These are phyloP conservation scores for Quercus tomentella DNA, from an alignment of 331 rosid species.

Conservation along the genomic window DNA sequence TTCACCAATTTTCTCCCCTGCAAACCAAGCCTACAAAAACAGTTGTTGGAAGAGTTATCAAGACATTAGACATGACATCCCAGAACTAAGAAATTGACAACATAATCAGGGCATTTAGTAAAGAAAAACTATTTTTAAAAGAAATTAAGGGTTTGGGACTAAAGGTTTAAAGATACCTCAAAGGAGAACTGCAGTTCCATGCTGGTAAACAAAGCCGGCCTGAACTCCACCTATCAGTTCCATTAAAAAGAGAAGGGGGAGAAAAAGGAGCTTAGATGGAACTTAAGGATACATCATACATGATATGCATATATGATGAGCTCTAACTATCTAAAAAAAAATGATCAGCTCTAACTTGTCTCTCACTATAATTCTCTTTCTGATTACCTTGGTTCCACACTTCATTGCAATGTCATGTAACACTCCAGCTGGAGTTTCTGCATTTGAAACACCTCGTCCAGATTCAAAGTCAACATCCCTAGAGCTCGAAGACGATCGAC, in stretches of 20 bases:
- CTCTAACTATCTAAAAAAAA: not conserved
- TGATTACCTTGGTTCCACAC: slow-evolving; percentile 83
- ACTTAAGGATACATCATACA: not conserved
- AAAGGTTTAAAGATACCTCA: slow-evolving; percentile 52
- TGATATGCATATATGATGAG: not conserved
- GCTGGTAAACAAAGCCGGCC: slow-evolving; percentile 61
- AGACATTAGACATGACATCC: slow-evolving; percentile 17
- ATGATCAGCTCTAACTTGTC: slow-evolving; percentile 9
- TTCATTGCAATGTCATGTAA: slow-evolving; percentile 83
- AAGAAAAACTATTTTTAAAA: slow-evolving; percentile 2
- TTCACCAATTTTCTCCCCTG: slow-evolving; percentile 83
- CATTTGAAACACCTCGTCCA: slow-evolving; percentile 49
- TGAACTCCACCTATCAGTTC: slow-evolving; percentile 68
- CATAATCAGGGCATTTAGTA: slow-evolving; percentile 7
- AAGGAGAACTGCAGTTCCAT: slow-evolving; percentile 69
- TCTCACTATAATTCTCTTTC: slow-evolving; percentile 7
- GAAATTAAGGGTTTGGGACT: slow-evolving; percentile 13
- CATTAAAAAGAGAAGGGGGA: slow-evolving; percentile 7
- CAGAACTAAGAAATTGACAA: not conserved
- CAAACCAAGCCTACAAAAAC: slow-evolving; percentile 71
- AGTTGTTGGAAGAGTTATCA: slow-evolving; percentile 18
- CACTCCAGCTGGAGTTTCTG: slow-evolving; percentile 58
- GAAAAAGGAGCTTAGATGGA: not conserved
- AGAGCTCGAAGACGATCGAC: slow-evolving; percentile 64
- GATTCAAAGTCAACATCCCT: slow-evolving; percentile 71